Percentiles rank a stretch among this genome's conserved stretches.
These are phyloP conservation scores for Ustilago sp. DNA, from an alignment of 1,284 basidiomycete species.

Conservation along the genomic window DNA sequence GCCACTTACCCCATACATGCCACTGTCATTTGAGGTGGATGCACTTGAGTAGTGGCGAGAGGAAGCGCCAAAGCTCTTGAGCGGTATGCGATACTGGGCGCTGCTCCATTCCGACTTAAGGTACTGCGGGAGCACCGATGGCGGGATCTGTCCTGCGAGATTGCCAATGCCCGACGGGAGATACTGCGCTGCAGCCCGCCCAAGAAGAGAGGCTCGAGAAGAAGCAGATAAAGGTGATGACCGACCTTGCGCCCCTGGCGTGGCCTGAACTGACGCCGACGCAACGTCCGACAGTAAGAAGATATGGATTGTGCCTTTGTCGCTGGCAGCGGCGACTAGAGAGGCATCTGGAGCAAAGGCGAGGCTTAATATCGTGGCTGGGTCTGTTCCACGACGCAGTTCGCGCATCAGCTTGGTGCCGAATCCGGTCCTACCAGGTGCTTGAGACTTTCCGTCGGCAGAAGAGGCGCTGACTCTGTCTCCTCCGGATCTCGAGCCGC, in stretches of 20 bases:
- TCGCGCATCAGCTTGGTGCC: constrained; percentile 49
- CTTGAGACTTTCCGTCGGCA: constrained; percentile 1
- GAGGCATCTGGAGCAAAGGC: constrained; percentile 54
- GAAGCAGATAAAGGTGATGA: constrained; percentile 10
- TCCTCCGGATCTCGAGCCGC: not conserved
- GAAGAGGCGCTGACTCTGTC: constrained; percentile 9
- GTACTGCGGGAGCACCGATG: constrained; percentile 57
- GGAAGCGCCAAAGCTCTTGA: constrained; percentile 53
- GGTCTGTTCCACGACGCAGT: constrained; percentile 59
- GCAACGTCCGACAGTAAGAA: constrained; percentile 35
- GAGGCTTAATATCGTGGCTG: constrained; percentile 58
- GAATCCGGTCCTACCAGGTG: constrained; percentile 40
- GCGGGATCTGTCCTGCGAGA: constrained; percentile 51
- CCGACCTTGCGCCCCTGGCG: not conserved
- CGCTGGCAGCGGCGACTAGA: constrained; percentile 57
- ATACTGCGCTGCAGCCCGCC: constrained; percentile 44
- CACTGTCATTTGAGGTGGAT: constrained; percentile 14
- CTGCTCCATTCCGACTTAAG: constrained; percentile 61
- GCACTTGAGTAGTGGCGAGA: constrained; percentile 25
- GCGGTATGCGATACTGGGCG: constrained; percentile 59
- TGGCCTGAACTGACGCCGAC: not conserved
- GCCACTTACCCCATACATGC: constrained; percentile 9
- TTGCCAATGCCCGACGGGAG: constrained; percentile 47
- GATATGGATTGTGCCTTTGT: constrained; percentile 64
- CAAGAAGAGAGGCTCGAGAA: constrained; percentile 28